Conservation (phyloP, 257 asterid species). For the Lycium barbarum region DNA sequence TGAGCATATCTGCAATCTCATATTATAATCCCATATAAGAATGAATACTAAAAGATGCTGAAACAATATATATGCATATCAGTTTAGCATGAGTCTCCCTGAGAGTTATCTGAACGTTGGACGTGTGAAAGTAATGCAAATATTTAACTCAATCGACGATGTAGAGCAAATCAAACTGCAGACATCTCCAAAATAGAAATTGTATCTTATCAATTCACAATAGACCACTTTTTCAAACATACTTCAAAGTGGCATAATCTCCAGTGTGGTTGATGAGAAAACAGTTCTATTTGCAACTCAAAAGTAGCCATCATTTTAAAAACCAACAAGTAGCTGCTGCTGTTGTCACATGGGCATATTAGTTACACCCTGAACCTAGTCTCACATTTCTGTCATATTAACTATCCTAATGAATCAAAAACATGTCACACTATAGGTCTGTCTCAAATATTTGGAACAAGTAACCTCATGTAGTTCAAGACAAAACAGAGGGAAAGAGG, state of each 20-base stretch:
- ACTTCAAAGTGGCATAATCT: neutral
- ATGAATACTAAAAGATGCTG: conserved; percentile 4
- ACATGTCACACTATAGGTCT: neutral
- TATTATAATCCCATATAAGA: conserved; percentile 21
- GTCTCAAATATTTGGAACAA: conserved; percentile 10
- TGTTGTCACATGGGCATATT: conserved; percentile 13
- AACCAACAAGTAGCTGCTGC: conserved; percentile 19
- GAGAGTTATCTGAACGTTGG: neutral
- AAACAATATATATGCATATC: neutral
- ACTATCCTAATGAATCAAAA: conserved; percentile 7
- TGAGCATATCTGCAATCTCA: conserved; percentile 85
- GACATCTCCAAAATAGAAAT: conserved; percentile 1
- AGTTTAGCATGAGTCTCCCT: neutral
- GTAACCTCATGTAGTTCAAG: neutral
- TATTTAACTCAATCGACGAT: neutral
- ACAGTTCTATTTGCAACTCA: neutral
- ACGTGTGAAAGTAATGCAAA: neutral
- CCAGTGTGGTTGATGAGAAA: conserved; percentile 8
- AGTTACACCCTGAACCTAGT: conserved; percentile 14
- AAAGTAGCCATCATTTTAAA: neutral
- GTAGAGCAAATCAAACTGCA: neutral
- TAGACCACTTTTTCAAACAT: neutral
- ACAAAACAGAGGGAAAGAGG: conserved; percentile 4
- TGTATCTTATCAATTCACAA: neutral
- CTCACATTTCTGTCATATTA: neutral